Percentiles rank a stretch among this genome's conserved stretches.
Evolutionary conservation across 1,139 yeast species (phyloP).

Genomic region (Taphrina sp.): DNA sequence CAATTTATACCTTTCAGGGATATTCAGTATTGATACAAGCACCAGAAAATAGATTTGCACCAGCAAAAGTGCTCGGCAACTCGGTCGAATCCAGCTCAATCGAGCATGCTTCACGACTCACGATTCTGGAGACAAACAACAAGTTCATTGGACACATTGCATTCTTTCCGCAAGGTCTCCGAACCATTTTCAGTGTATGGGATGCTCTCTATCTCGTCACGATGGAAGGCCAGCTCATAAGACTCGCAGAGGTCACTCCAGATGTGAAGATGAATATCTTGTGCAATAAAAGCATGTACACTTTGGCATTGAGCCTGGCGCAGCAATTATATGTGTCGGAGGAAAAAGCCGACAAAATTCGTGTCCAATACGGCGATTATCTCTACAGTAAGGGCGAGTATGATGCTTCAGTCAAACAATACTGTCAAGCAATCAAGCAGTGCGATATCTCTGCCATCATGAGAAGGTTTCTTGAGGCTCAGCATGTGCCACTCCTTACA

Average conservation of each 20-base stretch:
- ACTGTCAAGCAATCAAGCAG: slow-evolving; percentile 54
- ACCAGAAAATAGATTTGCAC: slow-evolving; percentile 17
- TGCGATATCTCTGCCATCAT: slow-evolving; percentile 69
- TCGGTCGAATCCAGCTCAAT: slow-evolving; percentile 34
- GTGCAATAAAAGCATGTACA: slow-evolving; percentile 66
- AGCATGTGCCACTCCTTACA: slow-evolving; percentile 65
- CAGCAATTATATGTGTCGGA: slow-evolving; percentile 48
- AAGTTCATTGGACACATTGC: slow-evolving; percentile 70
- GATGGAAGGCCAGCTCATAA: slow-evolving; percentile 72
- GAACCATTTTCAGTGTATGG: slow-evolving; percentile 58
- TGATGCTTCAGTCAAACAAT: slow-evolving; percentile 69
- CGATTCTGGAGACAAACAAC: slow-evolving; percentile 66
- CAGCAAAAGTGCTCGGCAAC: slow-evolving; percentile 7
- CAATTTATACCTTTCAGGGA: slow-evolving; percentile 51
- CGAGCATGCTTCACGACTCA: slow-evolving; percentile 50
- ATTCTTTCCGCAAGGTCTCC: slow-evolving; percentile 62
- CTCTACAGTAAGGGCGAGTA: slow-evolving; percentile 64
- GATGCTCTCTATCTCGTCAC: slow-evolving; percentile 61
- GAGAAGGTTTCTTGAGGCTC: slow-evolving; percentile 79
- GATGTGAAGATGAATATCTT: slow-evolving; percentile 69
- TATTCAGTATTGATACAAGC: slow-evolving; percentile 61
- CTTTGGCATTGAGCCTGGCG: slow-evolving; percentile 72
- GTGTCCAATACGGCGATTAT: slow-evolving; percentile 67
- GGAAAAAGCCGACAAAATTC: slow-evolving; percentile 53
- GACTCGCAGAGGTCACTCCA: slow-evolving; percentile 64